Conservation (phyloP, 257 asterid species). For the Nicotiana knightiana region DNA sequence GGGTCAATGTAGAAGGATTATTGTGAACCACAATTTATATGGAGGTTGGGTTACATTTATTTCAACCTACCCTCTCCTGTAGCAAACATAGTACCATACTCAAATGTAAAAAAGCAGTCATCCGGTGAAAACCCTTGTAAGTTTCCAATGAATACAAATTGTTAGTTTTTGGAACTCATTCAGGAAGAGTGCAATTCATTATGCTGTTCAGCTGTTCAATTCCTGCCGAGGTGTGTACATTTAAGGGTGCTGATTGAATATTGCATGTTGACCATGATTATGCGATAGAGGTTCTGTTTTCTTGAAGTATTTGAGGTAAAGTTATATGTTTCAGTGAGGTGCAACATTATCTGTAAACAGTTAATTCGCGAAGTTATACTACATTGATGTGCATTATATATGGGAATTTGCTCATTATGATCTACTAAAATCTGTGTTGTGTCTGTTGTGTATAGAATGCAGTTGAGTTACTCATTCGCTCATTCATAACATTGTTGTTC, state of each 20-base stretch:
- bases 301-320: not conserved
- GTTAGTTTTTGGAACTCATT: not conserved
- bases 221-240: not conserved
- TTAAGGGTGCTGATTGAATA: not conserved
- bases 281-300: not conserved
- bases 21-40: not conserved
- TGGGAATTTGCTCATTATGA: no score
- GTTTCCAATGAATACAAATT: not conserved
- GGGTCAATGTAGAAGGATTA: not conserved
- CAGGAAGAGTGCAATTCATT: not conserved
- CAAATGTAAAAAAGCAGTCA: not conserved
- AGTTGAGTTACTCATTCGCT: no score
- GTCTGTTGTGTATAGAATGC: no score
- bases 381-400: no score
- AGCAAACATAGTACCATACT: not conserved
- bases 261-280: not conserved
- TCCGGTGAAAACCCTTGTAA: not conserved
- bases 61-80: not conserved
- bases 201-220: not conserved
- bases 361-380: not conserved
- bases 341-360: not conserved
- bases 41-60: not conserved
- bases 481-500: no score
- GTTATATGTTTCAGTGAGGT: not conserved
- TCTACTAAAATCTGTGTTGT: no score